A percentile compares a stretch with the other conserved stretches of the same genome.
phyloP scores from a whole-genome alignment of 116 monocot genomes.

The Posidonia oceanica region DNA sequence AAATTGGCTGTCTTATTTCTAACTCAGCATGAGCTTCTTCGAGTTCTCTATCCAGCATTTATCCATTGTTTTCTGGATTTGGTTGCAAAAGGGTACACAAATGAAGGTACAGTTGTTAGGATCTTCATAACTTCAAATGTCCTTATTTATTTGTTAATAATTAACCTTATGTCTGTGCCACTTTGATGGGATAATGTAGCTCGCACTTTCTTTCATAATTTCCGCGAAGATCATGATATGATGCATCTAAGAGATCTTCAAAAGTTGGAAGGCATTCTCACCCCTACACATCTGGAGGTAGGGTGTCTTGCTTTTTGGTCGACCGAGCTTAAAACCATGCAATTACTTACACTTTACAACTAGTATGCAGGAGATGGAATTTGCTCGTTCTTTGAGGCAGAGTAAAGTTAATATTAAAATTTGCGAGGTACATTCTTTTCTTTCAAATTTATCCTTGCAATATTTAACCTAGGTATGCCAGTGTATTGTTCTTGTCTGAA shows the following conservation, averaged over 20 bases:
- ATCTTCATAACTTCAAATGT: background rate
- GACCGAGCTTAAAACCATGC: background rate
- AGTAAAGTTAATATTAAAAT: conserved; percentile 90
- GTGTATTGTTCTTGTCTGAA: background rate
- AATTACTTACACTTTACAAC: conserved; percentile 5
- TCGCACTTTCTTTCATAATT: conserved; percentile 72
- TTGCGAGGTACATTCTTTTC: conserved; percentile 56
- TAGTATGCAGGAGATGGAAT: conserved; percentile 76
- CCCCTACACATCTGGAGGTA: conserved; percentile 94
- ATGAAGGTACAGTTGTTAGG: conserved; percentile 58
- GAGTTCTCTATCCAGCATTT: conserved; percentile 92
- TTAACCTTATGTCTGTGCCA: background rate
- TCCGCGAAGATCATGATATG: conserved; percentile 92
- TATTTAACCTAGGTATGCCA: background rate
- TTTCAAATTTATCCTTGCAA: background rate
- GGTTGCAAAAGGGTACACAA: conserved; percentile 71
- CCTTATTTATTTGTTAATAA: background rate
- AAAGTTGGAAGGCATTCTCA: conserved; percentile 95
- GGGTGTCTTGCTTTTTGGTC: background rate
- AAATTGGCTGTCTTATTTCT: background rate
- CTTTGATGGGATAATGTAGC: conserved; percentile 28
- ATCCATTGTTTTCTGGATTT: conserved; percentile 98
- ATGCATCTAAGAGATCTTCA: conserved; percentile 93
- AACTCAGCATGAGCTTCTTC: conserved; percentile 87
- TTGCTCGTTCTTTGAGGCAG: conserved; percentile 67